A percentile compares a stretch with the other conserved stretches of the same genome.
Conservation (phyloP, 2,329 filamentous ascomycete genomes). For the Diatrype stigma region DNA sequence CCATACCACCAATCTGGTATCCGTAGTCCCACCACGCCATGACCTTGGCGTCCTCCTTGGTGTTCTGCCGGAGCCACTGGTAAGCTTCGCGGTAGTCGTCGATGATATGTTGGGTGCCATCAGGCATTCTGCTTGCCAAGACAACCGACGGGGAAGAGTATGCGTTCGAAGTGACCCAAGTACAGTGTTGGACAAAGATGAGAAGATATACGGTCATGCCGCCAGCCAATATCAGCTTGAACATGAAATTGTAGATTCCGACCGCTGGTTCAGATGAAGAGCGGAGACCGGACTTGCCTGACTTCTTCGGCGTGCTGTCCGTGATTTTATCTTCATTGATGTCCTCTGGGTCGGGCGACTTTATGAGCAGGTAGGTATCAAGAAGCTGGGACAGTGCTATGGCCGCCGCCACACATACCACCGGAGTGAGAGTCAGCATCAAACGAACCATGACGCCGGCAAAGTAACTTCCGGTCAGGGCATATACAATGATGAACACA, state of each 20-base stretch:
- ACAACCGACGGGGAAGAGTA: constrained; percentile 98
- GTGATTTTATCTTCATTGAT: constrained; percentile 38
- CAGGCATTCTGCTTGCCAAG: constrained; percentile 83
- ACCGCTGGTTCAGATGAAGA: constrained; percentile 69
- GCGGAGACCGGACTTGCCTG: constrained; percentile 55
- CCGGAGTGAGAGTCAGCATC: constrained; percentile 94
- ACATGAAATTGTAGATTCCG: constrained; percentile 77
- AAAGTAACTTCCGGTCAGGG: constrained; percentile 96
- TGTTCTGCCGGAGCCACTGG: constrained; percentile 99
- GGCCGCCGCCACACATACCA: constrained; percentile 92
- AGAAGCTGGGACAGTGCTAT: constrained; percentile 84
- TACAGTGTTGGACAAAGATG: constrained; percentile 95
- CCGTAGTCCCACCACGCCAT: constrained; percentile 99
- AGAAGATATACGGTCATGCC: constrained; percentile 76
- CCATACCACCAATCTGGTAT: constrained; percentile 99
- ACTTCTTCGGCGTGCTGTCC: constrained; percentile 56
- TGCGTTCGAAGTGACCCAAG: constrained; percentile 98
- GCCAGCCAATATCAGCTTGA: constrained; percentile 73
- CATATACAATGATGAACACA: constrained; percentile 95
- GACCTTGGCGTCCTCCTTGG: constrained; percentile 88
- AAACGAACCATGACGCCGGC: constrained; percentile 98
- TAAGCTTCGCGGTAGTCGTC: constrained; percentile 99
- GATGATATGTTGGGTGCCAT: constrained; percentile 96
- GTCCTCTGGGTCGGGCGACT: constrained; percentile 54
- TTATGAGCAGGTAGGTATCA: constrained; percentile 73